These are phyloP conservation scores for Macrocybe gigantea DNA, from an alignment of 768 basidiomycete genomes.

Conservation along the genomic window DNA sequence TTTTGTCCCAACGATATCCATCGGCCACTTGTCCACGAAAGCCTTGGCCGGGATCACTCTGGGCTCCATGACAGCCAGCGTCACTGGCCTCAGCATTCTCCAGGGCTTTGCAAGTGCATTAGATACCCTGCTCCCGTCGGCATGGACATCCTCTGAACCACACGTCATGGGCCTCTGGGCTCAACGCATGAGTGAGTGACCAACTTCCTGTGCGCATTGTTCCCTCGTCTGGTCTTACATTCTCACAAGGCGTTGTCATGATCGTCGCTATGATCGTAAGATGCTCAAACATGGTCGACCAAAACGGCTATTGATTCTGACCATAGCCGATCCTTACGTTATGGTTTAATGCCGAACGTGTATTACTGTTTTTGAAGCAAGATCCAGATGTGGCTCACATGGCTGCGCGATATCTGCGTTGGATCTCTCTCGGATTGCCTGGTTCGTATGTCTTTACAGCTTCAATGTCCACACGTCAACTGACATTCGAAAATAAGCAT, in stretches of 20 bases:
- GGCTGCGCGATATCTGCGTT: slow-evolving; percentile 3
- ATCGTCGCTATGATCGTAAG: neutral
- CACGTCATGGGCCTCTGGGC: slow-evolving; percentile 60
- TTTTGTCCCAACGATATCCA: slow-evolving; percentile 57
- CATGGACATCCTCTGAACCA: slow-evolving; percentile 42
- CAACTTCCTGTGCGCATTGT: neutral
- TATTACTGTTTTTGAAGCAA: slow-evolving; percentile 3
- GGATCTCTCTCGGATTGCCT: slow-evolving; percentile 2
- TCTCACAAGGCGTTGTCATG: neutral
- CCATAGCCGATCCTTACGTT: neutral
- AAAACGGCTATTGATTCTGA: neutral
- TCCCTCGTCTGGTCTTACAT: neutral
- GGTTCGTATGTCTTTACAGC: neutral
- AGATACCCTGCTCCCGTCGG: slow-evolving; percentile 70
- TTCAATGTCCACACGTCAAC: too few relatives aligned
- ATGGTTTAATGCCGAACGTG: slow-evolving; percentile 1
- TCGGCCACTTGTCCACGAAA: slow-evolving; percentile 72
- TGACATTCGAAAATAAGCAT: too few relatives aligned
- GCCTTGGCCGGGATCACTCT: slow-evolving; percentile 61
- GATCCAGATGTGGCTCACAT: slow-evolving; percentile 5
- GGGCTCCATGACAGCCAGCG: slow-evolving; percentile 41
- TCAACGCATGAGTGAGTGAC: slow-evolving; percentile 46
- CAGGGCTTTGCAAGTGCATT: slow-evolving; percentile 58
- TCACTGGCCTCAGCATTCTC: slow-evolving; percentile 30
- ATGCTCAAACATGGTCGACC: neutral